These are phyloP conservation scores for Wickerhamomyces queroliae DNA, from an alignment of 805 yeast species.

Conservation along the genomic window DNA sequence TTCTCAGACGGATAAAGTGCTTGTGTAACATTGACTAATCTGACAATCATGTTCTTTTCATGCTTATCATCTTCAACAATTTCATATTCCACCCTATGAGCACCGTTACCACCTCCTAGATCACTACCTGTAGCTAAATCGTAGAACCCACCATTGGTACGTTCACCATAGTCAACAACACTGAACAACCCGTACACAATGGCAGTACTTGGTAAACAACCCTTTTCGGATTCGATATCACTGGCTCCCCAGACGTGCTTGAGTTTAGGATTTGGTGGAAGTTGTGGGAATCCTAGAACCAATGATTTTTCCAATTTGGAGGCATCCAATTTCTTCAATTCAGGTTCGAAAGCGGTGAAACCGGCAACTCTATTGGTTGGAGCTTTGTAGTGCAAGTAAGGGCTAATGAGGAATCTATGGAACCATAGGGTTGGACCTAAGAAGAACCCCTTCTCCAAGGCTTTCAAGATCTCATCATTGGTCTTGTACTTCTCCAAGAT, in stretches of 20 bases:
- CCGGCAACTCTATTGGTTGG: constrained; percentile 14
- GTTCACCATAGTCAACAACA: constrained; percentile 11
- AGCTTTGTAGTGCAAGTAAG: constrained; percentile 11
- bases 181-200: constrained; percentile 18
- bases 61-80: constrained; percentile 5
- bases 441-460: constrained; percentile 16
- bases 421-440: constrained; percentile 18
- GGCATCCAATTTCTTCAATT: constrained; percentile 8
- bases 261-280: constrained; percentile 11
- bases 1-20: constrained; percentile 4
- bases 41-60: constrained; percentile 14
- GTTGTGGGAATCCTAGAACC: constrained; percentile 6
- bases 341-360: constrained; percentile 13
- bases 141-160: constrained; percentile 17
- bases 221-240: constrained; percentile 7
- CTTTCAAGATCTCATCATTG: constrained; percentile 15
- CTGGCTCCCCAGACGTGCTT: constrained; percentile 14
- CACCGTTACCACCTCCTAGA: constrained; percentile 5
- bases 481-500: constrained; percentile 15
- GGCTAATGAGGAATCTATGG: constrained; percentile 16
- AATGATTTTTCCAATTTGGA: constrained; percentile 5
- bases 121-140: constrained; percentile 16
- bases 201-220: constrained; percentile 10
- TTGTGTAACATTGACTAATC: constrained; percentile 13
- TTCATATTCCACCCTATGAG: constrained; percentile 19